A percentile compares a stretch with the other conserved stretches of the same genome.
Conservation (phyloP, 2,329 filamentous ascomycete genomes). For the Arthrinium phaeospermum region DNA sequence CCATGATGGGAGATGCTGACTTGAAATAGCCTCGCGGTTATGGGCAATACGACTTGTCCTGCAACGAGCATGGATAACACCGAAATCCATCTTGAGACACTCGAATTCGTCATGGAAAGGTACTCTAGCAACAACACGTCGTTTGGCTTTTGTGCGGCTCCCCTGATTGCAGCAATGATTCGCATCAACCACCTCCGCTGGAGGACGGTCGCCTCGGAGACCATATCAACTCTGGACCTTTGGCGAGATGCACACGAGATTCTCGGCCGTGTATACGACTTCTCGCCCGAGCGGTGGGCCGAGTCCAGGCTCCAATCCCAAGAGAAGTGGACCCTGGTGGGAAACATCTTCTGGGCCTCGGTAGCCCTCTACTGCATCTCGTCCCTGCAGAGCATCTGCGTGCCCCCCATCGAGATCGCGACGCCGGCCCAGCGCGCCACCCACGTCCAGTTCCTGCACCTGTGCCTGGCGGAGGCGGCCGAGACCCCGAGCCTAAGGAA, state of each 20-base stretch:
- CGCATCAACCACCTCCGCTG: constrained; percentile 43
- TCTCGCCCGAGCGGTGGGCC: constrained; percentile 39
- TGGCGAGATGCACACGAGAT: constrained; percentile 30
- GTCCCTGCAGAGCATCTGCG: constrained; percentile 41
- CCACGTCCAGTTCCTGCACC: constrained; percentile 27
- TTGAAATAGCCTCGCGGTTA: constrained; percentile 35
- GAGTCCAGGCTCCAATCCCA: constrained; percentile 32
- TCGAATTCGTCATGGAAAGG: constrained; percentile 32
- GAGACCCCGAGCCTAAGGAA: constrained; percentile 28
- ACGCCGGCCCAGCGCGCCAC: constrained; percentile 24
- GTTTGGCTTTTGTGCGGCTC: constrained; percentile 39
- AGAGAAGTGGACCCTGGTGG: constrained; percentile 38
- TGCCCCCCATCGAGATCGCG: constrained; percentile 31
- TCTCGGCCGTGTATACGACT: constrained; percentile 36
- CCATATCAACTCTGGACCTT: constrained; percentile 13
- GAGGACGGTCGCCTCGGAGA: constrained; percentile 23
- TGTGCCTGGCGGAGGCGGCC: constrained; percentile 30
- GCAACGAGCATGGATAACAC: constrained; percentile 38
- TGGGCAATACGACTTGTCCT: constrained; percentile 45
- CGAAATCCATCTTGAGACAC: constrained; percentile 31
- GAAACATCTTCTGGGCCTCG: constrained; percentile 38
- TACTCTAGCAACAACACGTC: constrained; percentile 26
- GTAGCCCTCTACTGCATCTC: constrained; percentile 43
- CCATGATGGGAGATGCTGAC: constrained; percentile 23
- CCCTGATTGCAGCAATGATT: constrained; percentile 41